phyloP scores from a whole-genome alignment of 2,329 filamentous ascomycete genomes.

The Chrysosphaeria jannelii region DNA sequence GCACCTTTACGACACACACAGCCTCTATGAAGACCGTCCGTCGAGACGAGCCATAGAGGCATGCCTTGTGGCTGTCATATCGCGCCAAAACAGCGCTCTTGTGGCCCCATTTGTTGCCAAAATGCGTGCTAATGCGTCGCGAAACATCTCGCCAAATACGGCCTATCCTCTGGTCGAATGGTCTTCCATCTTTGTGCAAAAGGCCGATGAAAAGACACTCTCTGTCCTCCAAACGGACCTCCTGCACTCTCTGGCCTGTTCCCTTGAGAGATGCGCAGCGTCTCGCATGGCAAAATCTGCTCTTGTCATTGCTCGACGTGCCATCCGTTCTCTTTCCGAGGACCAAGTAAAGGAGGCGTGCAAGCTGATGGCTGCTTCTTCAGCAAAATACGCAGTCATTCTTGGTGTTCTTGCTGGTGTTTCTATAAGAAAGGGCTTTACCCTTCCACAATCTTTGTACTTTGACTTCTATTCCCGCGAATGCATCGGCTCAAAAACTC shows the following conservation, averaged over 20 bases:
- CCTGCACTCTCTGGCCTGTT: slow-evolving; percentile 36
- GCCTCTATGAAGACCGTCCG: slow-evolving; percentile 57
- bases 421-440: slow-evolving; percentile 27
- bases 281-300: slow-evolving; percentile 40
- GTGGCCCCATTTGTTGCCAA: slow-evolving; percentile 34
- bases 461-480: slow-evolving; percentile 66
- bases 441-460: slow-evolving; percentile 44
- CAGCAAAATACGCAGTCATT: slow-evolving; percentile 41
- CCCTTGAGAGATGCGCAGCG: slow-evolving; percentile 48
- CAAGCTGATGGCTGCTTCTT: slow-evolving; percentile 29
- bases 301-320: slow-evolving; percentile 47
- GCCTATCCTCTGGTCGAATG: slow-evolving; percentile 80
- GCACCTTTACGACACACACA: slow-evolving; percentile 62
- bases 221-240: slow-evolving; percentile 32
- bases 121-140: slow-evolving; percentile 43
- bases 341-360: slow-evolving; percentile 29
- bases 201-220: slow-evolving; percentile 26
- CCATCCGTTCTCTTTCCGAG: slow-evolving; percentile 36
- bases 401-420: slow-evolving; percentile 74
- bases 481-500: slow-evolving; percentile 46
- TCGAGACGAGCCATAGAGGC: slow-evolving; percentile 60
- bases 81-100: slow-evolving; percentile 21
- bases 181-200: slow-evolving; percentile 52
- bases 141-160: slow-evolving; percentile 50
- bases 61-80: slow-evolving; percentile 38